Conservation (phyloP, 306 rosid species). For the Sicyos edulis region DNA sequence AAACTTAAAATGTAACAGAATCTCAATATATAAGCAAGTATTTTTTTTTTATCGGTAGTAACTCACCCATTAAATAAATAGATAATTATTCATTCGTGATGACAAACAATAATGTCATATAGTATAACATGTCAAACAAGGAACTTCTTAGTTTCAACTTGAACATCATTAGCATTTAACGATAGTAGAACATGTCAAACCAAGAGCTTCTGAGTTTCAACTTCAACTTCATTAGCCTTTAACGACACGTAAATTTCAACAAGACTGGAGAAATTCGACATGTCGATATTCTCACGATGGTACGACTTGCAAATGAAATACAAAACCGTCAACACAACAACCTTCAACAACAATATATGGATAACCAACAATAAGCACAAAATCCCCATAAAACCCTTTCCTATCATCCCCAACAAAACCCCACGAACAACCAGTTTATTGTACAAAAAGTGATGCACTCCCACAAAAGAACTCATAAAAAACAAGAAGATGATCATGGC, state of each 20-base stretch:
- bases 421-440: background rate
- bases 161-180: too few species aligned
- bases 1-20: too few species aligned
- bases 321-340: slow-evolving; percentile 51
- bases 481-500: slow-evolving; percentile 23
- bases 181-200: too few species aligned
- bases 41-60: too few species aligned
- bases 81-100: too few species aligned
- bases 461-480: background rate
- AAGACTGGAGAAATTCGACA: slow-evolving; percentile 47
- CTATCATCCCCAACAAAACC: slow-evolving; percentile 27
- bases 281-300: slow-evolving; percentile 69
- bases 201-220: too few species aligned
- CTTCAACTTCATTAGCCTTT: too few species aligned
- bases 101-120: too few species aligned
- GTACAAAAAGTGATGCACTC: background rate
- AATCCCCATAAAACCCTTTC: slow-evolving; percentile 30
- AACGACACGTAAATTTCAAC: slow-evolving; percentile 39
- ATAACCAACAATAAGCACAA: slow-evolving; percentile 31
- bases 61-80: too few species aligned
- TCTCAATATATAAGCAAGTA: too few species aligned
- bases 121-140: too few species aligned
- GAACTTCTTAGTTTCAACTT: too few species aligned
- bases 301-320: slow-evolving; percentile 76
- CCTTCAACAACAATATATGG: slow-evolving; percentile 33